Conservation (phyloP, 495 filamentous ascomycete species). For the Penicillium macrosclerotiorum region DNA sequence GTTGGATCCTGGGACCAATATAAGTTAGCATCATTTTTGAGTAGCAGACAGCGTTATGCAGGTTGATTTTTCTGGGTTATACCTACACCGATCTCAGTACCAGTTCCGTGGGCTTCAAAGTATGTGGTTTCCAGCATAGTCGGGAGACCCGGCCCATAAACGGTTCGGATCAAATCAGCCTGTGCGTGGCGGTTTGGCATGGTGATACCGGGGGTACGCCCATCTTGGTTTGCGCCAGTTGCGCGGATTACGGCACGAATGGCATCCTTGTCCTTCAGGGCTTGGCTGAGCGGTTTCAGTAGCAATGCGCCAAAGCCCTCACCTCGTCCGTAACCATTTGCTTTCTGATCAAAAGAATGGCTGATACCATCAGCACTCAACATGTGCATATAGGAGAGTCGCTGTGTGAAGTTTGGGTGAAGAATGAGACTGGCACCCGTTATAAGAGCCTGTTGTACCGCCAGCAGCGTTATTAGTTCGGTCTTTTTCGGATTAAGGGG, state of each 20-base stretch:
- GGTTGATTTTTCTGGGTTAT: too few species aligned
- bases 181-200: conserved; percentile 55
- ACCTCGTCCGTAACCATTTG: conserved; percentile 39
- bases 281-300: conserved; percentile 38
- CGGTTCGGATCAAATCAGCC: conserved; percentile 47
- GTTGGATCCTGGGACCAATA: conserved; percentile 41
- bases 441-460: conserved; percentile 21
- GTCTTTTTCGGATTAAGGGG: too few species aligned
- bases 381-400: conserved; percentile 27
- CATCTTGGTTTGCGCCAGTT: conserved; percentile 43
- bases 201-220: conserved; percentile 29
- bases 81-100: conserved; percentile 52
- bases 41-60: too few species aligned
- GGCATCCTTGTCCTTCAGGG: conserved; percentile 32
- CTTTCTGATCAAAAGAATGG: conserved; percentile 31
- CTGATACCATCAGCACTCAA: conserved; percentile 27
- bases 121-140: conserved; percentile 44
- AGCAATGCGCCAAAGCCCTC: conserved; percentile 40
- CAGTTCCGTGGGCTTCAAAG: conserved; percentile 42
- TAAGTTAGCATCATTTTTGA: not conserved
- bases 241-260: conserved; percentile 45
- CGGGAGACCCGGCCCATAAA: conserved; percentile 44
- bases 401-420: conserved; percentile 24
- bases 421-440: conserved; percentile 26
- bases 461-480: conserved; percentile 1